Evolutionary conservation across 2,329 filamentous ascomycete genomes (phyloP).

Genomic region (Drechslerella dactyloides): DNA sequence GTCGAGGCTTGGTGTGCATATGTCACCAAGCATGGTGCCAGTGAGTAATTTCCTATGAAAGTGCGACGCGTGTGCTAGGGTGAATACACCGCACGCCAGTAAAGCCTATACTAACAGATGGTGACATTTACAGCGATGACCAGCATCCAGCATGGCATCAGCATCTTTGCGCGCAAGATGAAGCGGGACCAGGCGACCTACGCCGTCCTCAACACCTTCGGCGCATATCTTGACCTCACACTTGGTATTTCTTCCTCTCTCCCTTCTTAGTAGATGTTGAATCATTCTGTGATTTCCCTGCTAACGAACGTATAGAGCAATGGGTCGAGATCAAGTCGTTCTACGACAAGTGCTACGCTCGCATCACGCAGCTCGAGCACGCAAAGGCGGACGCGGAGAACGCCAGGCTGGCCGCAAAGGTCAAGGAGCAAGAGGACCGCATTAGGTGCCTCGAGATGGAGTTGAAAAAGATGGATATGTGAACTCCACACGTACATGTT

Average conservation of each 20-base stretch:
- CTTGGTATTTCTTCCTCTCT: constrained; percentile 16
- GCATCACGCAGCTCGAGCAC: constrained; percentile 11
- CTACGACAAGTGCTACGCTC: constrained; percentile 23
- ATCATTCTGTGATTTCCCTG: too few species aligned
- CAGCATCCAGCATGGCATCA: constrained; percentile 23
- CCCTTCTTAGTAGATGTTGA: too few species aligned
- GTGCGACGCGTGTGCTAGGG: not conserved
- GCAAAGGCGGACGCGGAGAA: too few species aligned
- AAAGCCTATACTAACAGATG: not conserved
- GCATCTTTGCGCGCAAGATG: constrained; percentile 31
- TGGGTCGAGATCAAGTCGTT: constrained; percentile 14
- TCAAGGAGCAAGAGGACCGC: constrained; percentile 16
- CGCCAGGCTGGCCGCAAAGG: constrained; percentile 8
- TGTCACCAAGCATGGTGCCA: not conserved
- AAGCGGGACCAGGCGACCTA: constrained; percentile 4
- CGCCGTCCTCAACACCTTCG: constrained; percentile 22
- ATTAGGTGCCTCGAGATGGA: not conserved
- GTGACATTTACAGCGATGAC: constrained; percentile 14
- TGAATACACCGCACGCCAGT: too few species aligned
- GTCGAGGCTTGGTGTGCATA: too few species aligned
- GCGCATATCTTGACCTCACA: constrained; percentile 22
- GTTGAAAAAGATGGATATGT: not conserved
- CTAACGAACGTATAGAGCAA: too few species aligned
- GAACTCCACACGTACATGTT: too few species aligned
- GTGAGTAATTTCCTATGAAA: not conserved